These are phyloP conservation scores for Hyaloscypha hepaticicola DNA, from an alignment of 495 filamentous ascomycete genomes.

Conservation along the genomic window DNA sequence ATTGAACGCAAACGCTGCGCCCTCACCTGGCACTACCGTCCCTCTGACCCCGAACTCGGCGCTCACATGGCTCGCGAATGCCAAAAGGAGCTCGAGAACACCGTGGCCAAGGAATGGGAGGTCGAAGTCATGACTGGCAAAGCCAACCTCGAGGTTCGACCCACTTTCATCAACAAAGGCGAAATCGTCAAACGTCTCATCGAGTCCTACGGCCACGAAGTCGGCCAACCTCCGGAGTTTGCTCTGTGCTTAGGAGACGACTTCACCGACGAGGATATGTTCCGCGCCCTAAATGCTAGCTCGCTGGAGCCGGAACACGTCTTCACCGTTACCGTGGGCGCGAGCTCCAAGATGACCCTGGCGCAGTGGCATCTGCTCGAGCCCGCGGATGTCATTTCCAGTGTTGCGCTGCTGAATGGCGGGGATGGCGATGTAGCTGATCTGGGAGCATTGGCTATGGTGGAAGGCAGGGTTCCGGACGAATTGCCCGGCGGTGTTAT, in stretches of 20 bases:
- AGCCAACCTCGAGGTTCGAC: slow-evolving; percentile 92
- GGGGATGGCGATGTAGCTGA: slow-evolving; percentile 22
- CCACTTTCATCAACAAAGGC: slow-evolving; percentile 95
- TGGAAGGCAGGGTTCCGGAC: slow-evolving; percentile 29
- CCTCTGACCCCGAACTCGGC: slow-evolving; percentile 80
- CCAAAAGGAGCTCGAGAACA: slow-evolving; percentile 69
- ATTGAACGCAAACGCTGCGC: slow-evolving; percentile 91
- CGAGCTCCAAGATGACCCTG: slow-evolving; percentile 80
- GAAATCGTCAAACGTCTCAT: slow-evolving; percentile 83
- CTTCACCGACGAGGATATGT: slow-evolving; percentile 93
- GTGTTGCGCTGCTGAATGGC: slow-evolving; percentile 66
- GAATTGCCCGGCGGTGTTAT: slow-evolving; percentile 16
- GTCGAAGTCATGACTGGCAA: slow-evolving; percentile 96
- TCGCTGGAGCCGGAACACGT: slow-evolving; percentile 59
- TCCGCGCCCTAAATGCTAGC: slow-evolving; percentile 62
- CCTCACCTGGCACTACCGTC: slow-evolving; percentile 95
- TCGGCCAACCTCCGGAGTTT: slow-evolving; percentile 62
- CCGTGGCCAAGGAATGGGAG: slow-evolving; percentile 72
- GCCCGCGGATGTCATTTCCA: slow-evolving; percentile 80
- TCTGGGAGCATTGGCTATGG: slow-evolving; percentile 26
- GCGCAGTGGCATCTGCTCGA: slow-evolving; percentile 87
- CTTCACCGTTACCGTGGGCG: slow-evolving; percentile 86
- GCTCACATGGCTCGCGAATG: slow-evolving; percentile 72
- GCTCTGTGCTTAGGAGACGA: slow-evolving; percentile 91
- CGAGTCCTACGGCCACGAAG: slow-evolving; percentile 53